A percentile compares a stretch with the other conserved stretches of the same genome.
Evolutionary conservation across 1,139 yeast genomes (phyloP).

Genomic region (Eremothecium coryli): DNA sequence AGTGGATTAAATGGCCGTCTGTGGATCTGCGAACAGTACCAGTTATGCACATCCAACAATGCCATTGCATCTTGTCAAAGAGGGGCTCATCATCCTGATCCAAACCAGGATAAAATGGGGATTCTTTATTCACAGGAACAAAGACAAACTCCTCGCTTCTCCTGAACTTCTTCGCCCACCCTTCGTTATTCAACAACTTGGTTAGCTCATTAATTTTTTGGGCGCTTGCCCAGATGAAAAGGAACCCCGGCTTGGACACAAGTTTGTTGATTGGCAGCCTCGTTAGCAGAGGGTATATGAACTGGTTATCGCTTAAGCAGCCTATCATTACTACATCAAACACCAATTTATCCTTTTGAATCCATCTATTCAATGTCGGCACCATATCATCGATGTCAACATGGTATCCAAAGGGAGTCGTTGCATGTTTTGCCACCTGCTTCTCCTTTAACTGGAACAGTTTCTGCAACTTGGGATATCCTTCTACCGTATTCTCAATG

Average conservation of each 20-base stretch:
- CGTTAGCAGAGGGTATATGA: constrained; percentile 49
- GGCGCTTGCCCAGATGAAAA: constrained; percentile 80
- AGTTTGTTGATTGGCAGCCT: constrained; percentile 63
- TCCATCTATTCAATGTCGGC: constrained; percentile 53
- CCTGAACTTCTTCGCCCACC: constrained; percentile 68
- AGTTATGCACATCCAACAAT: constrained; percentile 95
- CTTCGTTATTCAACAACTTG: constrained; percentile 44
- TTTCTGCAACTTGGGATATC: constrained; percentile 74
- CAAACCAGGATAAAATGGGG: constrained; percentile 51
- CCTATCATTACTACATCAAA: constrained; percentile 93
- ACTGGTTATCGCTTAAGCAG: constrained; percentile 65
- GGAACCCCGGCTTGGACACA: constrained; percentile 76
- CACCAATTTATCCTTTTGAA: constrained; percentile 42
- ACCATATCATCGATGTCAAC: constrained; percentile 45
- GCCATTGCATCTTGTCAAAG: constrained; percentile 64
- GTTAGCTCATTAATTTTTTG: constrained; percentile 59
- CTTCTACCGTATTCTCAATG: constrained; percentile 55
- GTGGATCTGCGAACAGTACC: constrained; percentile 85
- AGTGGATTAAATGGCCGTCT: constrained; percentile 77
- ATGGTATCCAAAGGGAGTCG: constrained; percentile 58
- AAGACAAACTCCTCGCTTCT: constrained; percentile 80
- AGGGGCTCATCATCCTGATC: constrained; percentile 38
- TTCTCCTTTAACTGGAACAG: constrained; percentile 52
- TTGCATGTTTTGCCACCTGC: constrained; percentile 43
- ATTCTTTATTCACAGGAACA: constrained; percentile 49